Percentiles rank a stretch among this genome's conserved stretches.
Conservation (phyloP, 768 basidiomycete species). For the Auricularia cornea region DNA sequence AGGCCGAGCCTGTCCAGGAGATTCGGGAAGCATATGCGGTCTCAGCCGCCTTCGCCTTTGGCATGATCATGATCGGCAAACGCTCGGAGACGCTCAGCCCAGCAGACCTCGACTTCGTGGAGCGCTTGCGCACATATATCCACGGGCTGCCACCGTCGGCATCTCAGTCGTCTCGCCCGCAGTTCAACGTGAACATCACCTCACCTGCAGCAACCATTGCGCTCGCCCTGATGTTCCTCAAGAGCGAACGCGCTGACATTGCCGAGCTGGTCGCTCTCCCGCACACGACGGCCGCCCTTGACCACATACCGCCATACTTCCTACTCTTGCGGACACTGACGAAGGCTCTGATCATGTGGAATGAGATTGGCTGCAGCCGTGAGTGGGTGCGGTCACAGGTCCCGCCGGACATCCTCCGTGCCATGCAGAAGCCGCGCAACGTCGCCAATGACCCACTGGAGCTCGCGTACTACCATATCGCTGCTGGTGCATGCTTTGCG, state of each 20-base stretch:
- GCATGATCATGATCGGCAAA: slow-evolving; percentile 88
- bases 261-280: slow-evolving; percentile 82
- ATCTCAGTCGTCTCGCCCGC: slow-evolving; percentile 21
- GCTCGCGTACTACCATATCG: slow-evolving; percentile 83
- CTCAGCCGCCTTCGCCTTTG: slow-evolving; percentile 82
- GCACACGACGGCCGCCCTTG: slow-evolving; percentile 66
- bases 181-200: slow-evolving; percentile 83
- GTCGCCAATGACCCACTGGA: slow-evolving; percentile 63
- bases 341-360: slow-evolving; percentile 80
- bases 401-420: slow-evolving; percentile 54
- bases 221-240: slow-evolving; percentile 86
- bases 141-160: slow-evolving; percentile 56
- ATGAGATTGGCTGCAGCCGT: slow-evolving; percentile 55
- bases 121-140: slow-evolving; percentile 63
- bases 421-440: slow-evolving; percentile 41
- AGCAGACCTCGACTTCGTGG: slow-evolving; percentile 63
- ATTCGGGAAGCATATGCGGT: slow-evolving; percentile 90
- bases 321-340: slow-evolving; percentile 75
- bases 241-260: slow-evolving; percentile 74
- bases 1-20: slow-evolving; percentile 78
- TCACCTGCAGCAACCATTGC: slow-evolving; percentile 88
- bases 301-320: slow-evolving; percentile 82
- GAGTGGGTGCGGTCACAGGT: slow-evolving; percentile 70
- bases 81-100: slow-evolving; percentile 42
- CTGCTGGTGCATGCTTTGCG: slow-evolving; percentile 86